Evolutionary conservation across 1,139 yeast genomes (phyloP), one percentile per base, ranked within the genome.

Genomic region (Geotrichum phurueaensis): DNA sequence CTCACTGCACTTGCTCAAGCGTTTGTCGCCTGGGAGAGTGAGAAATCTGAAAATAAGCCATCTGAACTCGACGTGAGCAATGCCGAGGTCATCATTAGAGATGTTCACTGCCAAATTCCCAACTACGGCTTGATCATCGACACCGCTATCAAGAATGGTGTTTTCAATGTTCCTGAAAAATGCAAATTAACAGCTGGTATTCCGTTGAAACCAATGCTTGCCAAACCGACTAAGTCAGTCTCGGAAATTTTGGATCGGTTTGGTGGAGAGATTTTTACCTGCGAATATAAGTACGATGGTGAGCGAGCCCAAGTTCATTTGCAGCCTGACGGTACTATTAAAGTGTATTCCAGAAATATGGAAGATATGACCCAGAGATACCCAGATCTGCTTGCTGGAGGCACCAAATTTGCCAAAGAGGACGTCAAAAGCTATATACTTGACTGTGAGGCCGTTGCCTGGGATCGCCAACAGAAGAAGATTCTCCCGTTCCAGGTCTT

Each of bases 371-470:
- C 97, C 0, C 90, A 89, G 71, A 78, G 97, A 69, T 94, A 94
- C 70, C 99, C 99, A 0, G 99, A 94, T 73, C 82, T 94, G 64
- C 78, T 88, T 29, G 80, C 85, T 0, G 84, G 87, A 56, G 81
- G 89, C 25, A 82, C 83, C 48, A 86, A 85, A 56, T 83, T 90
- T 64, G 74, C 85, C 54, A 75, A 74, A 29, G 74, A 76, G 1
- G 70, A 68, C 3, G 75, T 80, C 20, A 75, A 77, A 1, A 76
- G 78, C 56, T 83, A 92, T 73, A 90, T 94, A 62, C 74, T 94
- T 61, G 99, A 94, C 72, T 89, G 97, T 75, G 99, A 94, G 74
- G 97, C 97, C 5, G 99, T 95, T n/a, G 99, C 99, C 0, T 94
- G 97, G 96, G 97, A 94, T 72, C 78, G 86, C 62, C 85, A 79